Percentiles rank a stretch among this genome's conserved stretches.
phyloP scores from a whole-genome alignment of 2,329 filamentous ascomycete genomes.

The Aureobasidium sp. region DNA sequence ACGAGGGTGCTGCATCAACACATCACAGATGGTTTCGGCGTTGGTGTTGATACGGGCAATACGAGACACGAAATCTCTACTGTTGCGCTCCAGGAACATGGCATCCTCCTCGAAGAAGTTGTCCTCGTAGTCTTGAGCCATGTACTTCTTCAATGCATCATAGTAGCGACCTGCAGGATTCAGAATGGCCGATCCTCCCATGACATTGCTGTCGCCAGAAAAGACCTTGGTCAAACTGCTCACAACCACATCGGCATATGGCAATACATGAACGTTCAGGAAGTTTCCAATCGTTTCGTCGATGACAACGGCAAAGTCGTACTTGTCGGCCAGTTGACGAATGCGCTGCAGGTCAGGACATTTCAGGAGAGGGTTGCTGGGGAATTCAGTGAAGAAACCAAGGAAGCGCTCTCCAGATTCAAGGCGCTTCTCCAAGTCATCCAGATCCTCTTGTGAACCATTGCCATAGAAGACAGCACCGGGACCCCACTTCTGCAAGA shows the following conservation, averaged over 20 bases:
- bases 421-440: slow-evolving; percentile 69
- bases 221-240: slow-evolving; percentile 96
- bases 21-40: slow-evolving; percentile 70
- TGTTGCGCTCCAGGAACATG: slow-evolving; percentile 93
- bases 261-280: slow-evolving; percentile 87
- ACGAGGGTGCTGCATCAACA: slow-evolving; percentile 42
- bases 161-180: slow-evolving; percentile 66
- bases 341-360: slow-evolving; percentile 82
- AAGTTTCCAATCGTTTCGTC: slow-evolving; percentile 98
- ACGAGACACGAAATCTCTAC: slow-evolving; percentile 76
- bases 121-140: slow-evolving; percentile 63
- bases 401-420: slow-evolving; percentile 66
- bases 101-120: slow-evolving; percentile 92
- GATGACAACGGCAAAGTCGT: slow-evolving; percentile 81
- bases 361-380: slow-evolving; percentile 79
- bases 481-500: slow-evolving; percentile 87
- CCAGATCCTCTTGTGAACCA: slow-evolving; percentile 66
- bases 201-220: slow-evolving; percentile 94
- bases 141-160: slow-evolving; percentile 53
- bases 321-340: slow-evolving; percentile 65
- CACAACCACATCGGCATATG: slow-evolving; percentile 81
- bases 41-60: slow-evolving; percentile 80
- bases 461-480: slow-evolving; percentile 83
- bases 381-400: slow-evolving; percentile 88
- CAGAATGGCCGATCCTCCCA: slow-evolving; percentile 68